These are phyloP conservation scores for Suhomyces pyralidae DNA, from an alignment of 805 yeast species.

Conservation along the genomic window DNA sequence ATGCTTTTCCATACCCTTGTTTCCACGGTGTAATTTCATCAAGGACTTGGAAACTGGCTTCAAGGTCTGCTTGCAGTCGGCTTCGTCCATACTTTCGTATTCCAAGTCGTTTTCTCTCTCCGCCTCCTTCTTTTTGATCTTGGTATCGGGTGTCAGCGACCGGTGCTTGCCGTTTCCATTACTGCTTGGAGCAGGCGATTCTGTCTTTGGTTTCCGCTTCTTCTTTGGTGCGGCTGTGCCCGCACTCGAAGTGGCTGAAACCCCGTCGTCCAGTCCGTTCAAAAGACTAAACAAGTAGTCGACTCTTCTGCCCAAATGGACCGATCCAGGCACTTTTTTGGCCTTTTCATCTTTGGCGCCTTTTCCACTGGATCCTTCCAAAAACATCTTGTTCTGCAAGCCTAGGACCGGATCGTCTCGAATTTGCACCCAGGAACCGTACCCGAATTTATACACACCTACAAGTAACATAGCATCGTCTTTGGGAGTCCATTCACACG, in stretches of 20 bases:
- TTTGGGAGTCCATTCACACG: conserved; percentile 74
- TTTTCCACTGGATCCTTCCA: conserved; percentile 38
- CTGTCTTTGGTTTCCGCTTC: conserved; percentile 16
- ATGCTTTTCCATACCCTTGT: conserved; percentile 66
- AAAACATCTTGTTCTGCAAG: conserved; percentile 76
- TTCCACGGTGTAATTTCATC: conserved; percentile 65
- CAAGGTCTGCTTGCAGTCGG: conserved; percentile 56
- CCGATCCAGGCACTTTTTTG: conserved; percentile 85
- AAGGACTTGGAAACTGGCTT: conserved; percentile 68
- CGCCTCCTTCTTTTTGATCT: conserved; percentile 13
- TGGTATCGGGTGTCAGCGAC: conserved; percentile 19
- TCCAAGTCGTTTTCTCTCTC: conserved; percentile 43
- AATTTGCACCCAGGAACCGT: conserved; percentile 91
- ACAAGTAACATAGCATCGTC: conserved; percentile 86
- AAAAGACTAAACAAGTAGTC: conserved; percentile 78
- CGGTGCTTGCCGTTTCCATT: conserved; percentile 3
- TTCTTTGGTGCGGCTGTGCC: conserved; percentile 15
- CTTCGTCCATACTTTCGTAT: conserved; percentile 78
- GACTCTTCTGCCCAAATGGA: conserved; percentile 86
- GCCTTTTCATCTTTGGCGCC: conserved; percentile 23
- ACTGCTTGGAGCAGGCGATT: conserved; percentile 14
- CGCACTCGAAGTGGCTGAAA: neutral
- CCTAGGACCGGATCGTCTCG: conserved; percentile 94
- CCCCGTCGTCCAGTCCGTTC: conserved; percentile 50
- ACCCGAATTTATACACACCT: conserved; percentile 91